Conservation (phyloP, 345 rosid species). For the Linum lewisii region DNA sequence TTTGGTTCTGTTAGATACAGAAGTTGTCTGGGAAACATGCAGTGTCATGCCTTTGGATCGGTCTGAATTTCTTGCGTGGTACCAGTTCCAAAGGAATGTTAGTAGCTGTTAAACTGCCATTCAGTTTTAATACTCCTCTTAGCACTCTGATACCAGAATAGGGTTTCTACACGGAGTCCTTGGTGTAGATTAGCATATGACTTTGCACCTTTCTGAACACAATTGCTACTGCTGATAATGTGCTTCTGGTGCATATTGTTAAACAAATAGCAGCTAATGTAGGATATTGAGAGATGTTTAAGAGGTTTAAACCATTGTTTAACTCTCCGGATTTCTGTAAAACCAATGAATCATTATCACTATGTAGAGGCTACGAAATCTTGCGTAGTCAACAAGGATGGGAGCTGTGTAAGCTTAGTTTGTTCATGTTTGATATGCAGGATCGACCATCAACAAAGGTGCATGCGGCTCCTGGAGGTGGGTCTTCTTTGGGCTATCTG, state of each 20-base stretch:
- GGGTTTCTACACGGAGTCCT: not conserved
- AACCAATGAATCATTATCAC: no score
- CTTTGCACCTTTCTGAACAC: not conserved
- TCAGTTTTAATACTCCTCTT: not conserved
- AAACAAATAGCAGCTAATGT: no score
- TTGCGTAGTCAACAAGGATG: no score
- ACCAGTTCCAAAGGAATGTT: not conserved
- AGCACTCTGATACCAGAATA: not conserved
- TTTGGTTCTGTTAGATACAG: not conserved
- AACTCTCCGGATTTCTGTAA: no score
- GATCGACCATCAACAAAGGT: slow-evolving; percentile 4
- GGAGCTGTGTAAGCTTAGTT: no score
- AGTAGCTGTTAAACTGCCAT: not conserved
- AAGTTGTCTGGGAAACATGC: not conserved
- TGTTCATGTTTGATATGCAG: not conserved
- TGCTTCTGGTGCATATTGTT: no score
- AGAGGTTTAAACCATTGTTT: no score
- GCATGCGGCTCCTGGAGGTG: slow-evolving; percentile 4
- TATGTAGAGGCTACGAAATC: no score
- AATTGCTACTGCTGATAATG: no score
- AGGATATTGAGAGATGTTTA: no score
- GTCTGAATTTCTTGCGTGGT: not conserved
- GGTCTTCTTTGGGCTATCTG: slow-evolving; percentile 4
- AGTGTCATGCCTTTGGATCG: not conserved
- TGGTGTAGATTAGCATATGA: not conserved